Evolutionary conservation across 306 rosid genomes (phyloP).

Genomic region (Malus sylvestris): DNA sequence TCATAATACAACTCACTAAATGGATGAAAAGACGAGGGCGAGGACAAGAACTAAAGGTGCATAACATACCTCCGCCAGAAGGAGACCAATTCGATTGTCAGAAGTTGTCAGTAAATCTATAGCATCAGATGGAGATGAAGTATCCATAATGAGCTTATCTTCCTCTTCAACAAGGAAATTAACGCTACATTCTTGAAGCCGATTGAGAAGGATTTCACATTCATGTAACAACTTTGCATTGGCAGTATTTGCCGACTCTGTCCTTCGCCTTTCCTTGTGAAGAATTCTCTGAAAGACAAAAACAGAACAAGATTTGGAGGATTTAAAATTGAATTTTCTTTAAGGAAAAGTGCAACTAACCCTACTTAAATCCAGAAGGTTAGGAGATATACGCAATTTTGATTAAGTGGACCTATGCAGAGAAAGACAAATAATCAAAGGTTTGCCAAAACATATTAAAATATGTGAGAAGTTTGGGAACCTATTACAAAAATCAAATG

Average conservation of each 20-base stretch:
- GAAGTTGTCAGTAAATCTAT: slow-evolving; percentile 75
- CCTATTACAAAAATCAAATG: not conserved
- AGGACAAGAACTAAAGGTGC: not conserved
- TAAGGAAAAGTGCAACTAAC: not conserved
- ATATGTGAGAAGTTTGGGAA: not conserved
- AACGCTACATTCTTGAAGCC: slow-evolving; percentile 83
- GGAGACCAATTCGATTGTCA: slow-evolving; percentile 79
- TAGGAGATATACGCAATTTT: not conserved
- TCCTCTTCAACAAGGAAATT: slow-evolving; percentile 86
- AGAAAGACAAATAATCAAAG: not conserved
- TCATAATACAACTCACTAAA: not conserved
- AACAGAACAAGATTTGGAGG: slow-evolving; percentile 8
- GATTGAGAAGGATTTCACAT: slow-evolving; percentile 68
- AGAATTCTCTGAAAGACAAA: slow-evolving; percentile 49
- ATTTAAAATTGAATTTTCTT: not conserved
- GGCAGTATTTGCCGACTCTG: slow-evolving; percentile 40
- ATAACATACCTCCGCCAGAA: slow-evolving; percentile 77
- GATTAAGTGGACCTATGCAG: not conserved
- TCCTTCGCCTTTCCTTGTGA: slow-evolving; percentile 64
- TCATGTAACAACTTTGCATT: slow-evolving; percentile 75
- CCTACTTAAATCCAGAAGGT: not conserved
- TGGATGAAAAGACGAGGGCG: not conserved
- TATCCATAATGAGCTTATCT: slow-evolving; percentile 63
- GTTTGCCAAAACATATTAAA: not conserved
- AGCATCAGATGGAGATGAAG: slow-evolving; percentile 67